Conservation (phyloP, 2,329 filamentous ascomycete species). For the Ceratocystiopsis sp. region DNA sequence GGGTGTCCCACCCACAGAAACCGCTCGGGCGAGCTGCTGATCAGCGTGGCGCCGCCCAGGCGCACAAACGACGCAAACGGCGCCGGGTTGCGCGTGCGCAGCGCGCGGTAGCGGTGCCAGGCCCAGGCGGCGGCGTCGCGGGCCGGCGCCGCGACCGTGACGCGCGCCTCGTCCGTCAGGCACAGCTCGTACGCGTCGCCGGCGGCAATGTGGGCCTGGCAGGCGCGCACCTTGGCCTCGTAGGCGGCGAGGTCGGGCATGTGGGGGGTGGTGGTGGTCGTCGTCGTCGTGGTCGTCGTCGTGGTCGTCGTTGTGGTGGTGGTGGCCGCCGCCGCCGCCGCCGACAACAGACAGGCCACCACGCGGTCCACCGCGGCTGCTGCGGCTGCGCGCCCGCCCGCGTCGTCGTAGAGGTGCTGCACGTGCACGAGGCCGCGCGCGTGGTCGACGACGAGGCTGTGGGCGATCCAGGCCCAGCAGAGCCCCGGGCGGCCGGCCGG, state of each 20-base stretch:
- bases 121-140: conserved; percentile 24
- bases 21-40: conserved; percentile 76
- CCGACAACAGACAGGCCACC: background rate
- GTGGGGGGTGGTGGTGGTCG: conserved; percentile 1
- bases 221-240: conserved; percentile 46
- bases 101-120: conserved; percentile 56
- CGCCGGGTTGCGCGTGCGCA: conserved; percentile 58
- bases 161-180: conserved; percentile 56
- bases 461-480: conserved; percentile 58
- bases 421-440: conserved; percentile 41
- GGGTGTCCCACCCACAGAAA: conserved; percentile 40
- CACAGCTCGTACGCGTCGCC: conserved; percentile 80
- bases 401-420: conserved; percentile 39
- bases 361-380: background rate
- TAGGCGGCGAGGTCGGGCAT: conserved; percentile 35
- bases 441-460: conserved; percentile 65
- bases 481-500: conserved; percentile 41
- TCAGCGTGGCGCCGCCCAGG: conserved; percentile 50
- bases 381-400: conserved; percentile 8
- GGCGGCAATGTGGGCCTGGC: conserved; percentile 54
- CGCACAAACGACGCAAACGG: conserved; percentile 73
- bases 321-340: too few species aligned
- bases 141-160: conserved; percentile 20
- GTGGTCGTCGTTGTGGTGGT: background rate
- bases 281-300: background rate